Conservation (phyloP, 345 rosid species). For the Lepidium africanum region DNA sequence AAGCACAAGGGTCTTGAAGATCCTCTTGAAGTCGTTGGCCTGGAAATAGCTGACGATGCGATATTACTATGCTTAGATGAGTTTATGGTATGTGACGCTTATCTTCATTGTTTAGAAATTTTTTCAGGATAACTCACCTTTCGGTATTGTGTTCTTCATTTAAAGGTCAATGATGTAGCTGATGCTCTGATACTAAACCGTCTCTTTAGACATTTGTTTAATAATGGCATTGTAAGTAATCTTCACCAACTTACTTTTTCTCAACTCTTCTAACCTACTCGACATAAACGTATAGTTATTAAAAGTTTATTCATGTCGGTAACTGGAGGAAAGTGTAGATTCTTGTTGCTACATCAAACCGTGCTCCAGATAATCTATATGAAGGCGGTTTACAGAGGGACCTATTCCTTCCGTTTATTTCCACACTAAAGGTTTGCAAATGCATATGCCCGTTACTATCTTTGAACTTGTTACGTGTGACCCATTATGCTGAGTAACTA, state of each 20-base stretch:
- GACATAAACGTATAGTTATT: background rate
- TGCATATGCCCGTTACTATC: background rate
- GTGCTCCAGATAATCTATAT: constrained; percentile 90
- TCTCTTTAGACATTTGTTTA: constrained; percentile 73
- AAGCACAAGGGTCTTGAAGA: constrained; percentile 90
- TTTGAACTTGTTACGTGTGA: background rate
- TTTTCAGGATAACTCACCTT: background rate
- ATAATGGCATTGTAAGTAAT: constrained; percentile 76
- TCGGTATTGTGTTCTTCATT: constrained; percentile 7
- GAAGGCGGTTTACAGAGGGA: constrained; percentile 95
- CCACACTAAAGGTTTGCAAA: constrained; percentile 59
- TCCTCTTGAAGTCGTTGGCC: constrained; percentile 96
- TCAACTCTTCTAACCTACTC: background rate
- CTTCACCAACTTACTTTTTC: background rate
- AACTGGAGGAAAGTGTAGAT: constrained; percentile 48
- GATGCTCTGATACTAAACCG: constrained; percentile 96
- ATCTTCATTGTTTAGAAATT: background rate
- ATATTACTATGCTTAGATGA: constrained; percentile 85
- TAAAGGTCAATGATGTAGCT: constrained; percentile 91
- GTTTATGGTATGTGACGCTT: constrained; percentile 64
- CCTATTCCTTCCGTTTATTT: constrained; percentile 85
- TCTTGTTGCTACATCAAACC: constrained; percentile 91
- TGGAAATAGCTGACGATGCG: constrained; percentile 87
- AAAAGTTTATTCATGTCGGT: constrained; percentile 10
- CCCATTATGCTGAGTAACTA: background rate